Percentiles rank a stretch among this genome's conserved stretches.
Conservation (phyloP, 345 rosid species). For the Cardamine occulta region DNA sequence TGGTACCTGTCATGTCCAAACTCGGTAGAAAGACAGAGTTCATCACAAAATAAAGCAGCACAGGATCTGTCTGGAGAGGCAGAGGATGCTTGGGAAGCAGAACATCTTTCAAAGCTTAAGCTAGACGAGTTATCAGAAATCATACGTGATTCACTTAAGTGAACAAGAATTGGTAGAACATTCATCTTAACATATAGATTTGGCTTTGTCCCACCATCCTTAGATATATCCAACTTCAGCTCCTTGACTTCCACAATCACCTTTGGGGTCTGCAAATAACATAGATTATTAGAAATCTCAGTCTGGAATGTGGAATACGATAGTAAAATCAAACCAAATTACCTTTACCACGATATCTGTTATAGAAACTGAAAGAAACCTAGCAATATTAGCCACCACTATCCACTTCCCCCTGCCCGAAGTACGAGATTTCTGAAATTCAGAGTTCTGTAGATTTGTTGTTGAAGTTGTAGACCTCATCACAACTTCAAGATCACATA, state of each 20-base stretch:
- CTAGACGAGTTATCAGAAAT: conserved; percentile 59
- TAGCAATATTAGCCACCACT: conserved; percentile 85
- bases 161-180: conserved; percentile 65
- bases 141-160: conserved; percentile 62
- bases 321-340: conserved; percentile 36
- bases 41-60: conserved; percentile 80
- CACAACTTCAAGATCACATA: conserved; percentile 85
- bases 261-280: conserved; percentile 67
- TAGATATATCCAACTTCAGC: conserved; percentile 70
- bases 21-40: conserved; percentile 75
- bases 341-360: conserved; percentile 88
- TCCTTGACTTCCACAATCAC: conserved; percentile 74
- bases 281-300: not conserved
- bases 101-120: conserved; percentile 48
- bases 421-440: conserved; percentile 52
- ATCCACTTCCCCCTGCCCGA: conserved; percentile 92
- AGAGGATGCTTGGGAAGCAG: too few relatives aligned
- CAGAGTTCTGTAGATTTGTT: conserved; percentile 56
- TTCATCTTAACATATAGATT: conserved; percentile 69
- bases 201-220: conserved; percentile 73
- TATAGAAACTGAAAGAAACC: conserved; percentile 86
- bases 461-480: conserved; percentile 69
- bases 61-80: conserved; percentile 59
- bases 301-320: too few relatives aligned
- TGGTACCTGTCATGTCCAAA: conserved; percentile 86